These are phyloP conservation scores for Rhizopogon salebrosus DNA, from an alignment of 768 basidiomycete species.

Conservation along the genomic window DNA sequence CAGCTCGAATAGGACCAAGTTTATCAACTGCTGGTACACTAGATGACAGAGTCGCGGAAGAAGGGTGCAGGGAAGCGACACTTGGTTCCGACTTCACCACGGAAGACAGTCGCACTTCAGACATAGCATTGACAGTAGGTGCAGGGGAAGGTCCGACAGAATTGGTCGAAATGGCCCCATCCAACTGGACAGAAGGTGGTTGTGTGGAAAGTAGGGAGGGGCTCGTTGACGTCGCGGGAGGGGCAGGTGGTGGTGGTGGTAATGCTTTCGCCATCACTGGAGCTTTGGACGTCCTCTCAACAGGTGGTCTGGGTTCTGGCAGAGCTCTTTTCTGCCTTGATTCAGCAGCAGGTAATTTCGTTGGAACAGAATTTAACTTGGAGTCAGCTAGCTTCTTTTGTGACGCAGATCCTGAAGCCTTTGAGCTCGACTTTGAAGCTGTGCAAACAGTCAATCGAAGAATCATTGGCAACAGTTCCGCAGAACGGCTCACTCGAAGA, in stretches of 20 bases:
- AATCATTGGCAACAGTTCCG: background rate
- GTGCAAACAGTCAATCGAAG: background rate
- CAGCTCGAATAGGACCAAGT: conserved; percentile 29
- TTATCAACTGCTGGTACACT: conserved; percentile 14
- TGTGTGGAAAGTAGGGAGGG: background rate
- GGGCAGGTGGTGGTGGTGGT: conserved; percentile 2
- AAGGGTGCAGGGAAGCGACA: background rate
- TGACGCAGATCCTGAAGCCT: background rate
- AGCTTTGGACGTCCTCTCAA: background rate
- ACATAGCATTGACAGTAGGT: background rate
- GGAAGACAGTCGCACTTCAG: conserved; percentile 9
- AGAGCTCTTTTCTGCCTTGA: background rate
- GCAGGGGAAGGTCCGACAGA: background rate
- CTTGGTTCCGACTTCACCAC: conserved; percentile 15
- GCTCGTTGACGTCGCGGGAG: background rate
- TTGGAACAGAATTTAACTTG: background rate
- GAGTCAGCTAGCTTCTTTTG: background rate
- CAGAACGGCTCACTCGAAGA: background rate
- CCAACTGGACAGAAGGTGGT: background rate
- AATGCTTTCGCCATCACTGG: background rate
- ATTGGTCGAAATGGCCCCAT: background rate
- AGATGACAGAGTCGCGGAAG: conserved; percentile 8
- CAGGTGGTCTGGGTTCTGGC: background rate
- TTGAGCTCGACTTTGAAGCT: background rate
- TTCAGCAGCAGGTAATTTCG: background rate